Percentiles rank a stretch among this genome's conserved stretches.
Conservation (phyloP, 2,329 filamentous ascomycete genomes). For the Fusarium sp. region DNA sequence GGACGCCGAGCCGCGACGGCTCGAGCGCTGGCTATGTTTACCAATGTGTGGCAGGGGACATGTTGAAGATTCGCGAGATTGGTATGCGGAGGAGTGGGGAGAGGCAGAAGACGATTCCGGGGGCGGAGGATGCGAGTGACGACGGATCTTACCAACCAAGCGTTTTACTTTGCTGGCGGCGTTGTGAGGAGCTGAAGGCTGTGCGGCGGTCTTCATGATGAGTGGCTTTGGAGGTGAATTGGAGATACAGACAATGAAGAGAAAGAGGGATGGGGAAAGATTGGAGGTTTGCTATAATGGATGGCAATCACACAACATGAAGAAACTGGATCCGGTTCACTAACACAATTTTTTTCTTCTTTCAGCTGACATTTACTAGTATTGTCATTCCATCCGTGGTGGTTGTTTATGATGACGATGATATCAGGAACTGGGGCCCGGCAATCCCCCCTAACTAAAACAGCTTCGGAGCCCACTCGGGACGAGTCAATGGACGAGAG, state of each 20-base stretch:
- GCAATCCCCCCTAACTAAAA: slow-evolving; percentile 13
- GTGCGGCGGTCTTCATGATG: slow-evolving; percentile 39
- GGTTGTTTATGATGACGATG: slow-evolving; percentile 35
- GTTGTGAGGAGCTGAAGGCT: slow-evolving; percentile 26
- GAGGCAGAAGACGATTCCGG: slow-evolving; percentile 24
- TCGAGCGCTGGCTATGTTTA: slow-evolving; percentile 29
- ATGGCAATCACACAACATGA: slow-evolving; percentile 10
- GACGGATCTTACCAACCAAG: slow-evolving; percentile 44
- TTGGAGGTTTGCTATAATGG: slow-evolving; percentile 4
- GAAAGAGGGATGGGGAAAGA: neutral
- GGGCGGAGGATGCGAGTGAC: slow-evolving; percentile 32
- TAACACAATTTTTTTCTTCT: neutral
- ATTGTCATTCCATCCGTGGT: slow-evolving; percentile 15
- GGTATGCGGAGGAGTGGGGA: slow-evolving; percentile 28
- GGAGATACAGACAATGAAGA: neutral
- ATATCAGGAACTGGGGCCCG: slow-evolving; percentile 34
- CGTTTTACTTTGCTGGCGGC: slow-evolving; percentile 41
- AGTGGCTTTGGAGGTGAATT: neutral
- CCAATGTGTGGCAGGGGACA: slow-evolving; percentile 30
- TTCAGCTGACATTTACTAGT: slow-evolving; percentile 16
- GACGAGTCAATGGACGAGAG: slow-evolving; percentile 16
- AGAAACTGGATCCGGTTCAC: slow-evolving; percentile 1
- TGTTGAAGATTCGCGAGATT: slow-evolving; percentile 35
- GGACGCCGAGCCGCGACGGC: slow-evolving; percentile 25
- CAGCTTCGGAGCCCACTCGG: slow-evolving; percentile 12